Evolutionary conservation across 164 flowering plant species (phyloP).

Genomic region (Chimonanthus salicifolius): DNA sequence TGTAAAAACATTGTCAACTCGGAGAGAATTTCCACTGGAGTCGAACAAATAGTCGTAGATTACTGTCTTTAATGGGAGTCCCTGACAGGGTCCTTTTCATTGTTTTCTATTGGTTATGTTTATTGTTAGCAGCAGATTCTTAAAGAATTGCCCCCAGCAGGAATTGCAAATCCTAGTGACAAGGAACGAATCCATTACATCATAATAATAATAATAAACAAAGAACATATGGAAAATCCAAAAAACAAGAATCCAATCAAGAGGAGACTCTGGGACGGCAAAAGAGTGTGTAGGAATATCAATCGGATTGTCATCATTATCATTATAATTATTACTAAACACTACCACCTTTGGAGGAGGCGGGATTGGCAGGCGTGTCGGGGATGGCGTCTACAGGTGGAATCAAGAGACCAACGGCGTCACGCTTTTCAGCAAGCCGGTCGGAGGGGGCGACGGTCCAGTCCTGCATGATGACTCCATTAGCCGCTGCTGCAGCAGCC

Average conservation of each 20-base stretch:
- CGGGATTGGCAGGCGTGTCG: conserved; percentile 30
- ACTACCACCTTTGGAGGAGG: conserved; percentile 22
- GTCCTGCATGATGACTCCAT: conserved; percentile 25
- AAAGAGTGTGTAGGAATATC: background rate
- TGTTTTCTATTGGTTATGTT: no score
- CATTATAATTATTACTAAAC: background rate
- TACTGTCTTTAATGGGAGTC: no score
- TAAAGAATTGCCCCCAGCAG: background rate
- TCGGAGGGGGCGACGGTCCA: conserved; percentile 34
- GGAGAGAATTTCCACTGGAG: no score
- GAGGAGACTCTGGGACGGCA: background rate
- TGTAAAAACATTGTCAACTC: no score
- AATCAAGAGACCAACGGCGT: conserved; percentile 31
- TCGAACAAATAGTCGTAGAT: no score
- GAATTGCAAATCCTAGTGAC: background rate
- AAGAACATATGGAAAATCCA: background rate
- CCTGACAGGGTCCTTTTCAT: no score
- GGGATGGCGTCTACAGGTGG: conserved; percentile 44
- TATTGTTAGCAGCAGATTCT: no score
- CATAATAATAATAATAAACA: background rate
- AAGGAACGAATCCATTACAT: background rate
- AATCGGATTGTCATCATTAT: background rate
- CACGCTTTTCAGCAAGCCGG: conserved; percentile 30
- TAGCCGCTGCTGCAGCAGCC: conserved; percentile 17
- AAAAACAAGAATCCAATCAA: background rate